Conservation (phyloP, 805 yeast species). For the Clavispora carvajalis region DNA sequence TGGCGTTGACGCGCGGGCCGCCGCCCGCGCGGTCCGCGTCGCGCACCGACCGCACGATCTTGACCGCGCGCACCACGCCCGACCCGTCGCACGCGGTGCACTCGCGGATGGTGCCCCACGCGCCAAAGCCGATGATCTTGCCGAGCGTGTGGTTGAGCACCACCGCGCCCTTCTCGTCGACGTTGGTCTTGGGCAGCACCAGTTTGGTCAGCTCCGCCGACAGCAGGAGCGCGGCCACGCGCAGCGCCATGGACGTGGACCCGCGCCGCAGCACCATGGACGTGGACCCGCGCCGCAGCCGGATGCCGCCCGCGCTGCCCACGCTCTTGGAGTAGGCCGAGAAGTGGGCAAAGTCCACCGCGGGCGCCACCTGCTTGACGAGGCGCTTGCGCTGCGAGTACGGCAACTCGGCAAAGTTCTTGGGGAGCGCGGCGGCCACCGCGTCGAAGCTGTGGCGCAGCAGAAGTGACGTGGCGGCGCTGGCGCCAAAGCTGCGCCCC, state of each 20-base stretch:
- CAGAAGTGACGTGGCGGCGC: not conserved
- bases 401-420: conserved; percentile 50
- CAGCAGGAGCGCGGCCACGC: conserved; percentile 34
- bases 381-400: conserved; percentile 54
- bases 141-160: conserved; percentile 64
- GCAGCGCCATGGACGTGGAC: conserved; percentile 30
- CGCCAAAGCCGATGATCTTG: conserved; percentile 78
- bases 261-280: not conserved
- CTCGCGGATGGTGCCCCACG: conserved; percentile 83
- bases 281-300: too few relatives aligned
- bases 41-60: conserved; percentile 43
- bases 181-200: conserved; percentile 28
- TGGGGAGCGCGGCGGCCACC: conserved; percentile 29
- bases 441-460: conserved; percentile 36
- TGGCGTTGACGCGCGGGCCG: conserved; percentile 28
- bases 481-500: conserved; percentile 1
- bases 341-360: conserved; percentile 40
- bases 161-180: conserved; percentile 64
- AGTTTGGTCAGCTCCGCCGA: conserved; percentile 30
- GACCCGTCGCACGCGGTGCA: conserved; percentile 39
- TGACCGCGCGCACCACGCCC: conserved; percentile 49
- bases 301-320: conserved; percentile 11
- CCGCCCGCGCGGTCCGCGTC: conserved; percentile 13
- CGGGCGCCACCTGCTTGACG: conserved; percentile 33
- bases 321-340: conserved; percentile 33